Conservation (phyloP, 2,329 filamentous ascomycete species). For the Dactylellina cionopaga region DNA sequence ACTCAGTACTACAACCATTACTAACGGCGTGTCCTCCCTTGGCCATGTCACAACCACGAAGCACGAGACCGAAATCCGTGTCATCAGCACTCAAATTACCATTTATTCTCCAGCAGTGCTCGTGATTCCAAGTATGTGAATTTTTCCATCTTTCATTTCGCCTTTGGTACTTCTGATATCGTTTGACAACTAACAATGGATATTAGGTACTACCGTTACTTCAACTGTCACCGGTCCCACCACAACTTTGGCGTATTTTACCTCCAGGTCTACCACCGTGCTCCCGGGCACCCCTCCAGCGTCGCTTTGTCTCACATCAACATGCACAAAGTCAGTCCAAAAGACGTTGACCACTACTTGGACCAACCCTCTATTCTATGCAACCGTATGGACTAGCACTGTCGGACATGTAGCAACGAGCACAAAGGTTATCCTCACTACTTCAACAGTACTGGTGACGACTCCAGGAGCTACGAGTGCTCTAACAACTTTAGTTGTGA, state of each 20-base stretch:
- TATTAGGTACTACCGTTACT: background rate
- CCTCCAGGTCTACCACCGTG: conserved; percentile 1
- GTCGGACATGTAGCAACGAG: conserved; percentile 34
- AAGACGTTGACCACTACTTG: conserved; percentile 17
- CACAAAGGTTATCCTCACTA: conserved; percentile 22
- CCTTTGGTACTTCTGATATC: background rate
- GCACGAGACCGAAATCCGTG: conserved; percentile 10
- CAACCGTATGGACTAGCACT: conserved; percentile 19
- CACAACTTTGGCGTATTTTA: conserved; percentile 16
- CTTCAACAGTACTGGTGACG: conserved; percentile 12
- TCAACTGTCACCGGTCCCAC: conserved; percentile 9
- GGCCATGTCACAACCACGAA: conserved; percentile 29
- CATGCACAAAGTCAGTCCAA: conserved; percentile 9
- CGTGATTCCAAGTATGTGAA: conserved; percentile 19
- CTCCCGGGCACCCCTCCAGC: conserved; percentile 20
- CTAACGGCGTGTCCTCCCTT: conserved; percentile 19
- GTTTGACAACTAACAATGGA: no score
- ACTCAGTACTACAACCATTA: conserved; percentile 18
- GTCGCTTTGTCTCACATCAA: conserved; percentile 18
- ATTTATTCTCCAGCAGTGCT: conserved; percentile 13
- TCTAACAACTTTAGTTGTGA: background rate
- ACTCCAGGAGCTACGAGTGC: conserved; percentile 20
- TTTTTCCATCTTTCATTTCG: background rate
- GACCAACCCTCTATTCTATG: conserved; percentile 22
- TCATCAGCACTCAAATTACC: conserved; percentile 19